A percentile compares a stretch with the other conserved stretches of the same genome.
These are phyloP conservation scores for Kurtzmaniella quercitrusa DNA, from an alignment of 1,139 yeast genomes.

Conservation along the genomic window DNA sequence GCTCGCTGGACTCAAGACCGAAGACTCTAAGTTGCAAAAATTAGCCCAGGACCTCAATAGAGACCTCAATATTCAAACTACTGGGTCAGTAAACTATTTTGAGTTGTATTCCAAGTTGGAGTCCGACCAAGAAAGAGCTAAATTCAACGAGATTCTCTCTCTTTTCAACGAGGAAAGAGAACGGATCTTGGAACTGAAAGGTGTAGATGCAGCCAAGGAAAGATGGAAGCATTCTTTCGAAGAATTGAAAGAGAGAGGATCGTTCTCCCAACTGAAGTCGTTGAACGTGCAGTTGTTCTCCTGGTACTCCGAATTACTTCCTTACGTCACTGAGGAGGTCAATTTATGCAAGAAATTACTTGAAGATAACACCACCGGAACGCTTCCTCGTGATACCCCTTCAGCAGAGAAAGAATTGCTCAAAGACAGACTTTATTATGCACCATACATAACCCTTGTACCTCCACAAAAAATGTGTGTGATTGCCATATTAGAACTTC, in stretches of 20 bases:
- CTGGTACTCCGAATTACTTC: constrained; percentile 71
- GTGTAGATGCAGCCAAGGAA: constrained; percentile 79
- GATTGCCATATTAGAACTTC: constrained; percentile 74
- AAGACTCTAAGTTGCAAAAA: constrained; percentile 20
- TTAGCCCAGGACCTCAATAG: constrained; percentile 34
- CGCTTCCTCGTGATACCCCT: constrained; percentile 14
- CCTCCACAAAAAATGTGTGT: constrained; percentile 80
- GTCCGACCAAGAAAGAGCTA: constrained; percentile 46
- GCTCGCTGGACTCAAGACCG: constrained; percentile 52
- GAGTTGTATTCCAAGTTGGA: constrained; percentile 52
- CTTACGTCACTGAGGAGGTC: constrained; percentile 65
- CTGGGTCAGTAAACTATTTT: constrained; percentile 54
- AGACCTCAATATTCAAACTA: constrained; percentile 21
- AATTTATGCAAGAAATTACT: constrained; percentile 41
- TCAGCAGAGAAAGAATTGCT: constrained; percentile 29
- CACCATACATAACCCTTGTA: constrained; percentile 71
- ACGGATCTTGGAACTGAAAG: constrained; percentile 66
- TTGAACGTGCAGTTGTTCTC: constrained; percentile 74
- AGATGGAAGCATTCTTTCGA: constrained; percentile 87
- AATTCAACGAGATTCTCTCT: constrained; percentile 65
- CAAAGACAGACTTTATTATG: constrained; percentile 60
- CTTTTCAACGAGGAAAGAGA: constrained; percentile 73
- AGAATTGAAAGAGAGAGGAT: constrained; percentile 63
- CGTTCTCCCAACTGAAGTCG: constrained; percentile 49
- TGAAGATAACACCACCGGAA: constrained; percentile 17